phyloP scores from a whole-genome alignment of 495 filamentous ascomycete species.

The Letharia lupina region DNA sequence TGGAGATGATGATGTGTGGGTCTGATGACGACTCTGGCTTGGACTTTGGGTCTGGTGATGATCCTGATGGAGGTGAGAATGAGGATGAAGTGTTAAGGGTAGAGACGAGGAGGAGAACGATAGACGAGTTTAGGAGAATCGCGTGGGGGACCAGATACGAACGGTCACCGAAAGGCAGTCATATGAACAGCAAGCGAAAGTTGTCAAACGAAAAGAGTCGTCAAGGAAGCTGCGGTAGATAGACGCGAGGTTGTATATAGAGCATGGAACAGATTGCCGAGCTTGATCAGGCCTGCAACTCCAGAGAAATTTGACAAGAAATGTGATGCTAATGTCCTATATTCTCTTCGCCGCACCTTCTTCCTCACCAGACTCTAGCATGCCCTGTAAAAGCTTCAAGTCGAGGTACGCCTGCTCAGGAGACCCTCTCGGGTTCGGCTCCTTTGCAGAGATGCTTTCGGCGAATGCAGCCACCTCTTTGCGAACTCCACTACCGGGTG shows the following conservation, averaged over 20 bases:
- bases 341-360: slow-evolving; percentile 13
- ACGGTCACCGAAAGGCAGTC: background rate
- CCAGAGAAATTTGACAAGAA: background rate
- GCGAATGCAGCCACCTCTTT: slow-evolving; percentile 19
- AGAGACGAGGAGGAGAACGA: too few relatives aligned
- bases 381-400: slow-evolving; percentile 16
- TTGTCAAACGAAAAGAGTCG: background rate
- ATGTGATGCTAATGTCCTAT: background rate
- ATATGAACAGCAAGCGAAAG: background rate
- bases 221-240: background rate
- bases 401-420: slow-evolving; percentile 19
- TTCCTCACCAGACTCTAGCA: slow-evolving; percentile 19
- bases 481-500: slow-evolving; percentile 7
- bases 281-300: background rate
- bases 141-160: background rate
- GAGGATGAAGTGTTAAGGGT: too few relatives aligned
- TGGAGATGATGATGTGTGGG: too few relatives aligned
- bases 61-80: too few relatives aligned
- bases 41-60: too few relatives aligned
- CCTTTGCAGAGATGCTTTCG: slow-evolving; percentile 10
- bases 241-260: background rate
- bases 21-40: too few relatives aligned
- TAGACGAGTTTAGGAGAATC: too few relatives aligned
- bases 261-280: background rate
- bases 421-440: slow-evolving; percentile 5